Evolutionary conservation across 352 stramenopile species (phyloP), one percentile per base, ranked within the genome.

Genomic region (Globisporangium splendens): DNA sequence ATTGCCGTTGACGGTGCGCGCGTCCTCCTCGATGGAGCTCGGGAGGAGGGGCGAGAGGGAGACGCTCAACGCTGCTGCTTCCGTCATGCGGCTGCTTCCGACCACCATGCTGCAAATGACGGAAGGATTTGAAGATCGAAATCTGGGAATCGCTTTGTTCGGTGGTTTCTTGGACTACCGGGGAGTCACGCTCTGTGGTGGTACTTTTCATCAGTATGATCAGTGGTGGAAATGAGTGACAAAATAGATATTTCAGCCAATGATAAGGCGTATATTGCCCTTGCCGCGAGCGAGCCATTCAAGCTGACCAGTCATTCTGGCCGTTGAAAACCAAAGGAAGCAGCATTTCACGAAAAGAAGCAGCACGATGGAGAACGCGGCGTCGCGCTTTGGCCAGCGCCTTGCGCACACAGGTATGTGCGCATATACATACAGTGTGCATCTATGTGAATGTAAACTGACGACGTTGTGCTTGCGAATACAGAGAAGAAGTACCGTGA

Each of bases 401-500:
- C 81, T 94, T 21, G 85, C 83, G 46, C 85, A 94, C 66, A 94
- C 85, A 22, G 79, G 79, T 87, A 72, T 46, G 65, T 14, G n/a
- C n/a, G 20, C 17, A 42, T 46, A 8, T 39, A 47, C 10, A 52
- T 49, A 56, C 44, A 42, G 39, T 38, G 52, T 60, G n/a, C 50
- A 49, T 53, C 35, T 65, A 55, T 39, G 46, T 44, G 11, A 51
- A 33, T 57, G 13, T 18, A 39, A 18, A 8, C 41, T 50, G 38
- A 50, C 49, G 28, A 8, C n/a, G 3, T 51, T 4, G 3, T 15
- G 11, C 24, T 51, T 51, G 46, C 20, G 35, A 15, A 13, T 28
- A 54, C 57, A 88, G 85, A 94, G 61, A 92, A 93, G 64, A 91
- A 94, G 63, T 90, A 89, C 55, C 85, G 85, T 39, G 85, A 94